These are phyloP conservation scores for Wickerhamomyces hampshirensis DNA, from an alignment of 805 yeast genomes.

Conservation along the genomic window DNA sequence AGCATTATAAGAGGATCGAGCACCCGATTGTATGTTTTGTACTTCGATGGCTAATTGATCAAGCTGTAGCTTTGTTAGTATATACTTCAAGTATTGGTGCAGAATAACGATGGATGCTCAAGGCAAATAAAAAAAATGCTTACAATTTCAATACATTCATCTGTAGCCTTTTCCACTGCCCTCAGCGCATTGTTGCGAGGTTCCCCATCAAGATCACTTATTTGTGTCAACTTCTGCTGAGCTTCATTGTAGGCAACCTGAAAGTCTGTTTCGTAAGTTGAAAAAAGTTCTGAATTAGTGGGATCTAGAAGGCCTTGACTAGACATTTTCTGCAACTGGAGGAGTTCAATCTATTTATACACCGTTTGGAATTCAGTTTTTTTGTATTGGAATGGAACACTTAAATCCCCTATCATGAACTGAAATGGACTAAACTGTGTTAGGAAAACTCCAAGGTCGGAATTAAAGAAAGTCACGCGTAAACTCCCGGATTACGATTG, in stretches of 20 bases:
- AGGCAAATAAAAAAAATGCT: conserved; percentile 11
- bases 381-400: no score
- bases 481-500: no score
- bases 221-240: conserved; percentile 54
- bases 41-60: conserved; percentile 89
- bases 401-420: no score
- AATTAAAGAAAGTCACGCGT: no score
- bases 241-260: conserved; percentile 68
- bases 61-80: conserved; percentile 30
- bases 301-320: conserved; percentile 20
- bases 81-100: background rate
- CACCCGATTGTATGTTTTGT: conserved; percentile 70
- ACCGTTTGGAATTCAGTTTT: no score
- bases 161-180: conserved; percentile 63
- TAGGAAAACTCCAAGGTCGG: no score
- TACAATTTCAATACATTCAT: conserved; percentile 69
- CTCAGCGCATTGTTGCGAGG: conserved; percentile 50
- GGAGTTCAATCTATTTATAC: no score
- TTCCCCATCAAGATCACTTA: conserved; percentile 45
- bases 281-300: conserved; percentile 22
- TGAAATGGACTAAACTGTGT: no score
- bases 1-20: conserved; percentile 67
- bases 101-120: no score
- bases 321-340: no score
- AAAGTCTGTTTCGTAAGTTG: conserved; percentile 35